Conservation (phyloP, 176 grass and related monocot genomes). For the Zizania latifolia region DNA sequence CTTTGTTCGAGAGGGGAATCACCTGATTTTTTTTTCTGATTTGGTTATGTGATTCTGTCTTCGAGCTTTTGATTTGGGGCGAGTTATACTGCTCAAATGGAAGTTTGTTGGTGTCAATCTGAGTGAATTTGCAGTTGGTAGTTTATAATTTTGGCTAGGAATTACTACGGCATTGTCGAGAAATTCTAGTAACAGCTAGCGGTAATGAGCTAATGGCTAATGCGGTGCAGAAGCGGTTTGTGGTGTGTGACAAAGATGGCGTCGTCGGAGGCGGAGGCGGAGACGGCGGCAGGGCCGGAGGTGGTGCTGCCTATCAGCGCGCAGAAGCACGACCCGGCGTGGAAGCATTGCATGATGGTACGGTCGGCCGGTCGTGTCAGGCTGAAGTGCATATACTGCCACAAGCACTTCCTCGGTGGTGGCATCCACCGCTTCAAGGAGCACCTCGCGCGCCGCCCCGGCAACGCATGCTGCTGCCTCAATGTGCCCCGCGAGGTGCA, state of each 20-base stretch:
- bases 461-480: slow-evolving; percentile 87
- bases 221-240: neutral
- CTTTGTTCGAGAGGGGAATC: neutral
- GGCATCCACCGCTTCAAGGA: slow-evolving; percentile 99
- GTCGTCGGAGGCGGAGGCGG: slow-evolving; percentile 18
- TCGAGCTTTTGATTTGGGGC: neutral
- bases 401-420: slow-evolving; percentile 80
- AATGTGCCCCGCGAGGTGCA: slow-evolving; percentile 70
- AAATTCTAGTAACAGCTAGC: neutral
- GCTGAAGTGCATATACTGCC: slow-evolving; percentile 84
- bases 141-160: no score
- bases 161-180: no score
- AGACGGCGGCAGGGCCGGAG: slow-evolving; percentile 21
- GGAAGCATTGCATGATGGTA: slow-evolving; percentile 90
- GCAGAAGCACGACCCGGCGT: slow-evolving; percentile 91
- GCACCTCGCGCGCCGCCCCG: slow-evolving; percentile 82
- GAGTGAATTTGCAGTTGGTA: neutral
- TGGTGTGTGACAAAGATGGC: neutral
- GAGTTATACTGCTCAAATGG: neutral
- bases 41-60: neutral
- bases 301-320: slow-evolving; percentile 65
- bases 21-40: neutral
- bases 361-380: slow-evolving; percentile 50
- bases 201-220: neutral
- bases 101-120: neutral